These are phyloP conservation scores for Phaeotremella fagi DNA, from an alignment of 768 basidiomycete species.

Conservation along the genomic window DNA sequence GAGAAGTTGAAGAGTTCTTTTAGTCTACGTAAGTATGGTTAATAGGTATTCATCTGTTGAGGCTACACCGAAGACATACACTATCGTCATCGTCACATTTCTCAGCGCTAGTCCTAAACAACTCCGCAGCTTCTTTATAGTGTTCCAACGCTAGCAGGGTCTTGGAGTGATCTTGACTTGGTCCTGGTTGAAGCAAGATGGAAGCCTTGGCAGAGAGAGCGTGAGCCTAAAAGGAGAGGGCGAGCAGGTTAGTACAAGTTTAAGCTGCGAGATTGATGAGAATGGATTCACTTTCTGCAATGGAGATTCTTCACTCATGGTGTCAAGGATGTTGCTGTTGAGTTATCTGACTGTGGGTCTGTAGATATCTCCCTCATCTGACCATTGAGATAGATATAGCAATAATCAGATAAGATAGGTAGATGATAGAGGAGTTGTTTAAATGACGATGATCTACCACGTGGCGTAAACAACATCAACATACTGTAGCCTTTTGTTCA, in stretches of 20 bases:
- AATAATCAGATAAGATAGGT: no score
- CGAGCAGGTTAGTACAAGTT: neutral
- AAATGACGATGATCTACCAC: no score
- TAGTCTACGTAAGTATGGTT: constrained; percentile 6
- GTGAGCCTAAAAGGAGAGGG: constrained; percentile 24
- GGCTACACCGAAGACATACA: neutral
- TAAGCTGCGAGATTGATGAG: neutral
- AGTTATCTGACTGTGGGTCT: no score
- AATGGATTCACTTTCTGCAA: neutral
- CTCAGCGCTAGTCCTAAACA: constrained; percentile 15
- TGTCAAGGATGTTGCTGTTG: no score
- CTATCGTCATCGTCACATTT: neutral
- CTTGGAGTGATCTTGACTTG: constrained; percentile 1
- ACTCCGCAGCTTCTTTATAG: constrained; percentile 31
- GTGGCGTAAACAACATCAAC: no score
- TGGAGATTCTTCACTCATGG: neutral
- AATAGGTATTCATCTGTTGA: neutral
- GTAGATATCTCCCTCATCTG: no score
- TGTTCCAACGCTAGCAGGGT: constrained; percentile 2
- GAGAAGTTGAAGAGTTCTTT: constrained; percentile 35
- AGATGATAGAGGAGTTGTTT: no score
- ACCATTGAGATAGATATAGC: no score
- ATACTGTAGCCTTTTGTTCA: no score
- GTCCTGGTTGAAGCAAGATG: constrained; percentile 18
- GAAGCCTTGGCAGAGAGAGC: constrained; percentile 34